A percentile compares a stretch with the other conserved stretches of the same genome.
These are phyloP conservation scores for Glarea lozoyensis DNA, from an alignment of 495 filamentous ascomycete genomes.

Conservation along the genomic window DNA sequence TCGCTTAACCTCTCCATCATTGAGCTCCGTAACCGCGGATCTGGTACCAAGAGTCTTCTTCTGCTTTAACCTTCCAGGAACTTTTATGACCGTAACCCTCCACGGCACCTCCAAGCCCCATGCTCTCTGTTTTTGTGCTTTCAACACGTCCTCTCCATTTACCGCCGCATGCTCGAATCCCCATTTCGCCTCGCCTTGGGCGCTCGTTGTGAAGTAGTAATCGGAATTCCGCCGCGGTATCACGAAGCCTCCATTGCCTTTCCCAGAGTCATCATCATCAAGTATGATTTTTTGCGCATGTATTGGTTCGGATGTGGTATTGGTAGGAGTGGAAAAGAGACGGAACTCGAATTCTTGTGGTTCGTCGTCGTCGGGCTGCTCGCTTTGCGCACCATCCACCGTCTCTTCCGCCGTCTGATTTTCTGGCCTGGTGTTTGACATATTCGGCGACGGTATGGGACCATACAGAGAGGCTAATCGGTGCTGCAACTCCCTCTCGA, in stretches of 20 bases:
- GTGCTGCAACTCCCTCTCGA: constrained; percentile 30
- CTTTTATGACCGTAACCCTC: constrained; percentile 30
- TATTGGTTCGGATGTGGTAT: constrained; percentile 28
- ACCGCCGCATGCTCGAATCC: constrained; percentile 33
- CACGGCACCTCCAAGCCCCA: constrained; percentile 49
- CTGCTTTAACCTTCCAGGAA: constrained; percentile 6
- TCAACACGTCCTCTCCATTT: constrained; percentile 33
- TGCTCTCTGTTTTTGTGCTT: constrained; percentile 28
- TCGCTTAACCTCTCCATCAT: constrained; percentile 20
- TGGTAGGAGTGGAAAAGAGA: constrained; percentile 37
- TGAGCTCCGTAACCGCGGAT: neutral
- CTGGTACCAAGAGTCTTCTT: neutral
- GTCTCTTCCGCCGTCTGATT: constrained; percentile 7
- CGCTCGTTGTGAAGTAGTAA: constrained; percentile 34
- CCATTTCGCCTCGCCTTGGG: constrained; percentile 21
- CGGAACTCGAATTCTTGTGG: constrained; percentile 40
- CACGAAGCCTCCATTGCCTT: constrained; percentile 28
- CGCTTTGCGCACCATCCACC: constrained; percentile 10
- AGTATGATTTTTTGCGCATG: constrained; percentile 8
- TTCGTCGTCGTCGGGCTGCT: no score
- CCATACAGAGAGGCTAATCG: constrained; percentile 29
- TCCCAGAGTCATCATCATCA: constrained; percentile 4
- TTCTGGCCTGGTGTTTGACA: constrained; percentile 6
- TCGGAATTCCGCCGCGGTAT: constrained; percentile 29
- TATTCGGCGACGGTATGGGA: neutral